A percentile compares a stretch with the other conserved stretches of the same genome.
phyloP scores from a whole-genome alignment of 2,329 filamentous ascomycete genomes.

The Claviceps sp. region DNA sequence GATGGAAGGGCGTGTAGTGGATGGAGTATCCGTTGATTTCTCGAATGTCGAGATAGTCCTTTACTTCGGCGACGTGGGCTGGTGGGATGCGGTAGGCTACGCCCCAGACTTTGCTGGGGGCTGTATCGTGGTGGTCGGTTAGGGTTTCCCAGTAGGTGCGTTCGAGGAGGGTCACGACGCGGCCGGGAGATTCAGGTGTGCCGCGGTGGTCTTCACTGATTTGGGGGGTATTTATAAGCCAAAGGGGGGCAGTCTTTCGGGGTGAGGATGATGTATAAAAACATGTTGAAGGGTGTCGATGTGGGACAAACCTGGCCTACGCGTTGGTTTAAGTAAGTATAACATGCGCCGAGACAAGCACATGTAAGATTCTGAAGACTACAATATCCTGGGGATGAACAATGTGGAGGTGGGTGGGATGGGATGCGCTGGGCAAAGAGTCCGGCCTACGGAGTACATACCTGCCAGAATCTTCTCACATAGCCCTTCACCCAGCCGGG shows the following conservation, averaged over 20 bases:
- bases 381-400: background rate
- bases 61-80: constrained; percentile 63
- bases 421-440: too few species aligned
- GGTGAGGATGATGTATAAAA: background rate
- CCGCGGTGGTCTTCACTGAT: constrained; percentile 84
- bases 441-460: constrained; percentile 35
- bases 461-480: constrained; percentile 96
- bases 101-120: constrained; percentile 67
- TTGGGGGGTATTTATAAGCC: background rate
- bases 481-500: constrained; percentile 89
- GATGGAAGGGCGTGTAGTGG: constrained; percentile 73
- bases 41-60: constrained; percentile 82
- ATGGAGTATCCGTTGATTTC: constrained; percentile 97
- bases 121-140: constrained; percentile 49
- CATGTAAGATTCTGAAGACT: too few species aligned
- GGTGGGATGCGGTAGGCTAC: constrained; percentile 76
- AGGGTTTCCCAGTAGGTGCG: constrained; percentile 70
- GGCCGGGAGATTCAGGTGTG: constrained; percentile 73
- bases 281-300: background rate
- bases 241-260: background rate
- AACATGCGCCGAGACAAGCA: background rate
- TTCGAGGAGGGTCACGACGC: constrained; percentile 87
- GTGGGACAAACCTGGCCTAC: constrained; percentile 6
- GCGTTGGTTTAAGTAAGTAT: background rate
- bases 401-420: background rate